Evolutionary conservation across 805 yeast species (phyloP).

Genomic region (Ogataea parapolymorpha): DNA sequence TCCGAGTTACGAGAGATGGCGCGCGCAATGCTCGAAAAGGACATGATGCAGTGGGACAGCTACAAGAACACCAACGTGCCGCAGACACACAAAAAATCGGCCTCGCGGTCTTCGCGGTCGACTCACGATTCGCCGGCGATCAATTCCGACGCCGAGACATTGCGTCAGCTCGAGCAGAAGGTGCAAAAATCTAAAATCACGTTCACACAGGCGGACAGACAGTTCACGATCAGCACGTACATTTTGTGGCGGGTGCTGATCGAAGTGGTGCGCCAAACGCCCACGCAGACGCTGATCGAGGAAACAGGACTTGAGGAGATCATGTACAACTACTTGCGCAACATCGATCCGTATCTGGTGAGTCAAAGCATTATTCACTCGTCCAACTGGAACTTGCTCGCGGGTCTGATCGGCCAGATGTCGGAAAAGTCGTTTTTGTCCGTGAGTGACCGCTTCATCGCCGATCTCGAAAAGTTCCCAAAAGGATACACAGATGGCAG

Average conservation of each 20-base stretch:
- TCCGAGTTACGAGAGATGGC: conserved; percentile 77
- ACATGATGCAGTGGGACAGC: conserved; percentile 25
- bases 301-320: conserved; percentile 88
- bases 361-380: conserved; percentile 72
- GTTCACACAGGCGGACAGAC: conserved; percentile 81
- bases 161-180: conserved; percentile 24
- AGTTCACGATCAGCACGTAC: conserved; percentile 81
- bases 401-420: conserved; percentile 87
- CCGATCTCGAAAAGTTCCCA: conserved; percentile 85
- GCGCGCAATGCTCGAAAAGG: conserved; percentile 48
- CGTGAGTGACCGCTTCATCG: conserved; percentile 90
- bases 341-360: conserved; percentile 74
- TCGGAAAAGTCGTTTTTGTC: conserved; percentile 77
- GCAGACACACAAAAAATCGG: conserved; percentile 24
- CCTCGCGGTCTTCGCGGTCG: conserved; percentile 21
- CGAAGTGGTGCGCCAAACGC: conserved; percentile 87
- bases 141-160: conserved; percentile 9
- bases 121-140: conserved; percentile 12
- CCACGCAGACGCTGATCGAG: conserved; percentile 68
- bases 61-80: conserved; percentile 9
- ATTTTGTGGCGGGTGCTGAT: conserved; percentile 87
- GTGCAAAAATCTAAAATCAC: conserved; percentile 50
- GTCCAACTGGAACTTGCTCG: conserved; percentile 91
- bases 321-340: conserved; percentile 82
- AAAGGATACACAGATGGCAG: conserved; percentile 37